phyloP scores from a whole-genome alignment of 495 filamentous ascomycete genomes.

The Ramalina intermedia region DNA sequence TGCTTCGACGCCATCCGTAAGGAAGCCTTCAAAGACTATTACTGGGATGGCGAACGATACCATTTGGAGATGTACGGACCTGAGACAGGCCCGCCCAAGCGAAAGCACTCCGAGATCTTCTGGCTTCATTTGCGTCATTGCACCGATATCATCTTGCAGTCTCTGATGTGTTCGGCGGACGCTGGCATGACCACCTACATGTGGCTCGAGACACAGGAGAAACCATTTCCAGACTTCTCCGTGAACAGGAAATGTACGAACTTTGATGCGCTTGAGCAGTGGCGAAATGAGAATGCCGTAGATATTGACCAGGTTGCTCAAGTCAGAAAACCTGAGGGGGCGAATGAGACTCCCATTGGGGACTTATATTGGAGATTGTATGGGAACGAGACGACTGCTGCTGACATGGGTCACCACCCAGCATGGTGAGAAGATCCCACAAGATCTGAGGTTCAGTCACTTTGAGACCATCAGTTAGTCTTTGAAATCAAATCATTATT shows the following conservation, averaged over 20 bases:
- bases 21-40: constrained; percentile 21
- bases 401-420: neutral
- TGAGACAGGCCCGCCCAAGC: neutral
- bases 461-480: too few relatives aligned
- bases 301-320: neutral
- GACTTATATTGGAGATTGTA: neutral
- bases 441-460: too few relatives aligned
- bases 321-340: neutral
- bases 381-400: neutral
- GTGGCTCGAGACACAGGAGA: constrained; percentile 18
- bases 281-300: constrained; percentile 8
- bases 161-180: constrained; percentile 22
- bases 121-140: constrained; percentile 20
- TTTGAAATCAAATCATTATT: too few relatives aligned
- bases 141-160: constrained; percentile 19
- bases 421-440: too few relatives aligned
- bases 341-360: neutral
- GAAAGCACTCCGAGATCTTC: constrained; percentile 6
- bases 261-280: constrained; percentile 15
- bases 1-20: constrained; percentile 23
- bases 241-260: constrained; percentile 17
- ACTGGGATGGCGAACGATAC: constrained; percentile 8
- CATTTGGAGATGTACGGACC: constrained; percentile 1
- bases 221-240: constrained; percentile 27
- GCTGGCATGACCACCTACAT: constrained; percentile 17